A percentile compares a stretch with the other conserved stretches of the same genome.
phyloP scores from a whole-genome alignment of 208 protist genomes.

The Naegleria lovaniensis region DNA sequence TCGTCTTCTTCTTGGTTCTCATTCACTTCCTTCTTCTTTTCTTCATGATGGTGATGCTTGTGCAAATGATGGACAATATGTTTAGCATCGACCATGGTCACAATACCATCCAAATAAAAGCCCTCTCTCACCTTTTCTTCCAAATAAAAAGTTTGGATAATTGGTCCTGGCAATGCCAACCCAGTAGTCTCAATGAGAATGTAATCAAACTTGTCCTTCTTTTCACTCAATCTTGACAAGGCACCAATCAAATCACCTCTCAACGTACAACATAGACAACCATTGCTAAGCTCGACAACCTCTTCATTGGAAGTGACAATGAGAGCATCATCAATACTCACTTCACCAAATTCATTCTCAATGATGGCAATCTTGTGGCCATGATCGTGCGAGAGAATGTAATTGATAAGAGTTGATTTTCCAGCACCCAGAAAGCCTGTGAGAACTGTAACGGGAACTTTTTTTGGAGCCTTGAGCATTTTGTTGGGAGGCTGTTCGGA shows the following conservation, averaged over 20 bases:
- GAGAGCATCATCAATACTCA: slow-evolving; percentile 77
- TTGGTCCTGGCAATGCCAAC: slow-evolving; percentile 78
- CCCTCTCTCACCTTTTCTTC: slow-evolving; percentile 67
- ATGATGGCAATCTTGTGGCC: slow-evolving; percentile 83
- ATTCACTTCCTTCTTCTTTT: not conserved
- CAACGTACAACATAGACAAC: slow-evolving; percentile 88
- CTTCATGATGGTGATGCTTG: slow-evolving; percentile 17
- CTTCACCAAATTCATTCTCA: slow-evolving; percentile 81
- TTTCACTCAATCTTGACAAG: slow-evolving; percentile 4
- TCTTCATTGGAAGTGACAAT: slow-evolving; percentile 77
- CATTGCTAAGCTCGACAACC: slow-evolving; percentile 87
- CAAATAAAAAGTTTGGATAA: slow-evolving; percentile 87
- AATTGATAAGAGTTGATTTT: slow-evolving; percentile 69
- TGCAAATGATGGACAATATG: slow-evolving; percentile 68
- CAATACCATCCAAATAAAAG: slow-evolving; percentile 73
- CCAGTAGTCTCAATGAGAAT: slow-evolving; percentile 78
- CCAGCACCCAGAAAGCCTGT: slow-evolving; percentile 46
- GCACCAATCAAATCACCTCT: slow-evolving; percentile 34
- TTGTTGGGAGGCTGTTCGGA: not conserved
- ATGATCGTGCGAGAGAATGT: slow-evolving; percentile 75
- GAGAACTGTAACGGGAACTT: slow-evolving; percentile 31
- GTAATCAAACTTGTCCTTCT: slow-evolving; percentile 74
- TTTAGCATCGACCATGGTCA: slow-evolving; percentile 74
- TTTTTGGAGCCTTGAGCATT: not conserved
- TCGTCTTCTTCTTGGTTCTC: slow-evolving; percentile 36